Base-by-base conservation (phyloP, 805 yeast species). In the Lipomyces japonicus region DNA sequence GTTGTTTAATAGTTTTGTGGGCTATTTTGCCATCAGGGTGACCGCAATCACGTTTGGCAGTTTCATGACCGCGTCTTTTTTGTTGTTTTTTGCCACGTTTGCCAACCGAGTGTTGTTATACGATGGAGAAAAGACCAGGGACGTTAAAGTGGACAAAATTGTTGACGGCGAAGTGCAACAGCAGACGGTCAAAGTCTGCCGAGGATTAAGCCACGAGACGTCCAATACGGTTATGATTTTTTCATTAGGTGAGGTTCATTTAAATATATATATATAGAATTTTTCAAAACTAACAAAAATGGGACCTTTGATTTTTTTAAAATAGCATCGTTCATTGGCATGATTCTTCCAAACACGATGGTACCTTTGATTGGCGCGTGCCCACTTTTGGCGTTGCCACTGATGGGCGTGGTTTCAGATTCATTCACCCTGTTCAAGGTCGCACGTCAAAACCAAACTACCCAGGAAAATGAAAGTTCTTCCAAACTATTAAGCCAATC, bases 181-280 rank as follows among this genome's bases (percentile, higher is more conserved):
- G 32, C 12, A 18, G 21, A 25, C 14, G 4, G 30, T 21, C 18
- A 19, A 31, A 30, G 16, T 23, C 14, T 31, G 38, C 26, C 41
- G 42, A 25, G 48, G 44, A 3, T 18, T 50, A 12, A 36, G 42
- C 23, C 23, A 46, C 16, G 51, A 40, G 7, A 46, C 57, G 5
- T 7, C 42, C 14, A 48, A 53, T 37, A 42, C 57, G 21, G 46
- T 42, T 2, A 18, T 48, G 19, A 31, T 50, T 10, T 53, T 50
- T 30, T 34, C 55, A 7, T 14, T 53, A 4, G 57, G 55, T 35
- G 37, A 25, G 48, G 6, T 7, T 4, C 19, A 14, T 32, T 22
- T 19, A 18, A 25, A 14, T 63, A 26, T 49, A 41, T 28, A 44
- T 36, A 21, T 46, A 46, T 24, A 51, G 58, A 22, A 60, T 35